Evolutionary conservation across 306 rosid genomes (phyloP).

Genomic region (Cicer pinnatifidum): DNA sequence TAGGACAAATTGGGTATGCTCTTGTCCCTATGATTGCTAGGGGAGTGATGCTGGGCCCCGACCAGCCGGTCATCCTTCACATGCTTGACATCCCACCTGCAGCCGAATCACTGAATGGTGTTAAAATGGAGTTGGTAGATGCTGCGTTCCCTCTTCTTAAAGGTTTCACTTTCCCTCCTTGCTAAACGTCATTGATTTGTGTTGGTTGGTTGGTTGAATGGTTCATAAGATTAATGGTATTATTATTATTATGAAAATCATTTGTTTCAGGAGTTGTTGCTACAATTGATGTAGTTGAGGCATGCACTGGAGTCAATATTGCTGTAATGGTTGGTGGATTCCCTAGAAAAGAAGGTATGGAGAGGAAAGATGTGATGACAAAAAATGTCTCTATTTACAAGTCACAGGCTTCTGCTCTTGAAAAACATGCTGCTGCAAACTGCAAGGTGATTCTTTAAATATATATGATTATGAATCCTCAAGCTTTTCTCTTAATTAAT

Average conservation of each 20-base stretch:
- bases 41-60: constrained; percentile 88
- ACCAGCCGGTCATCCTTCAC: constrained; percentile 97
- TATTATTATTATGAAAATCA: constrained; percentile 2
- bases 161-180: constrained; percentile 48
- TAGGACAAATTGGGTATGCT: constrained; percentile 98
- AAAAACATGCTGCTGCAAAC: constrained; percentile 89
- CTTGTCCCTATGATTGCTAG: constrained; percentile 98
- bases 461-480: not conserved
- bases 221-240: constrained; percentile 4
- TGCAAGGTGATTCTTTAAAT: constrained; percentile 66
- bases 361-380: constrained; percentile 95
- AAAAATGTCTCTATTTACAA: constrained; percentile 92
- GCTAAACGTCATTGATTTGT: constrained; percentile 17
- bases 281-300: constrained; percentile 90
- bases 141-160: constrained; percentile 94
- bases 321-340: constrained; percentile 98
- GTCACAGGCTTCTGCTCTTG: constrained; percentile 97
- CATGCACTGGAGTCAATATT: constrained; percentile 80
- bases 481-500: not conserved
- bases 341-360: constrained; percentile 99
- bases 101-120: constrained; percentile 89
- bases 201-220: not conserved
- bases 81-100: constrained; percentile 90
- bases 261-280: constrained; percentile 84
- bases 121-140: constrained; percentile 92